Base-by-base conservation (phyloP, 257 asterid genomes). In the Galeopsis tetrahit region DNA sequence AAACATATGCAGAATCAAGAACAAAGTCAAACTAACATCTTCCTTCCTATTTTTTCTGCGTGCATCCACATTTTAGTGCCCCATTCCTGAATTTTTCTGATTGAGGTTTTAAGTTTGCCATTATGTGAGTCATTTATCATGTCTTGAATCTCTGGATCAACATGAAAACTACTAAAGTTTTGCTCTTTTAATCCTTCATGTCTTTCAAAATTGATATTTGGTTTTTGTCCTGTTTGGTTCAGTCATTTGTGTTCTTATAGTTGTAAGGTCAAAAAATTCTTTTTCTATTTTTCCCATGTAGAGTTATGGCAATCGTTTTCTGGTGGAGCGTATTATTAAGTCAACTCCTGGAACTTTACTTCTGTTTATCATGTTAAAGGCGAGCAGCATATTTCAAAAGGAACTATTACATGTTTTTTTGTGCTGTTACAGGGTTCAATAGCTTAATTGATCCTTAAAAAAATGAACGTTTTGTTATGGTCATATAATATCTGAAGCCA, bases 141-240 rank as follows among this genome's bases (percentile, higher is more conserved):
- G 49, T 53, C 46, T 44, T 64, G 51, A n/a, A n/a, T n/a, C n/a
- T n/a, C n/a, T n/a, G n/a, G n/a, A 76, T 58, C 64, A 49, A 48
- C 48, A 21, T 36, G 70, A 48, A 31, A 59, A 75, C 34, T 34
- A 28, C n/a, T 42, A 49, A 40, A n/a, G 28, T 10, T 14, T 2
- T 40, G 2, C 28, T 69, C 7, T 52, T 5, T 55, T 34, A 10
- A 44, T 13, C 28, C 46, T 35, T 48, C 7, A 1, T 2, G 74
- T 59, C 57, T 28, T 68, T 43, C 17, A 15, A 31, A 38, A 10
- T 71, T 56, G 11, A 10, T 65, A 6, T 55, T 53, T 4, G 42
- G 55, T 44, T 56, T 13, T 59, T 17, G 28, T 15, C 34, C 15
- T 59, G 43, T 75, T 36, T 6, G 10, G 42, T 61, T 36, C 15